These are phyloP conservation scores for Silene conica DNA, from an alignment of 148 eudicot species.

Conservation along the genomic window DNA sequence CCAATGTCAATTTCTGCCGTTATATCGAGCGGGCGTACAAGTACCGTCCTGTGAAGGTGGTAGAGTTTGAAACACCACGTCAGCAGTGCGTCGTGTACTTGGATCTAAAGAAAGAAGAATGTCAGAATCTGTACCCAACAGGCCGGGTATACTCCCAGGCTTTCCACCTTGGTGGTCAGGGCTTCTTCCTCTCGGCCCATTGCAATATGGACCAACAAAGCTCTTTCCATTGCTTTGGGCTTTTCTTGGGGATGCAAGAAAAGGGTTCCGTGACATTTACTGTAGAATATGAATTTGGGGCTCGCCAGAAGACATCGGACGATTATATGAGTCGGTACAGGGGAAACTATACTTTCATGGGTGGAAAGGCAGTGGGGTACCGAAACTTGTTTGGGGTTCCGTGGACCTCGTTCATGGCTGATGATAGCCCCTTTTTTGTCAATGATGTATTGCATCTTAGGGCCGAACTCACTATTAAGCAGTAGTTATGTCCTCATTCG, in stretches of 20 bases:
- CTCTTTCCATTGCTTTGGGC: constrained; percentile 58
- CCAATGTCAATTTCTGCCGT: constrained; percentile 27
- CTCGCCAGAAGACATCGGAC: constrained; percentile 40
- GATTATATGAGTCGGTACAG: constrained; percentile 45
- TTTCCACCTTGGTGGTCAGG: constrained; percentile 64
- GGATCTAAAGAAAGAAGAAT: constrained; percentile 60
- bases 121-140: constrained; percentile 40
- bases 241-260: constrained; percentile 78
- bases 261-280: constrained; percentile 53
- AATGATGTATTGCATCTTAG: constrained; percentile 57
- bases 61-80: constrained; percentile 48
- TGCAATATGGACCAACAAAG: constrained; percentile 75
- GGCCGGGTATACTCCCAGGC: constrained; percentile 68
- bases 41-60: constrained; percentile 52
- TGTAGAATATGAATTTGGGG: constrained; percentile 62
- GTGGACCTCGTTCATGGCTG: constrained; percentile 60
- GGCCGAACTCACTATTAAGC: constrained; percentile 57
- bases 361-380: constrained; percentile 72
- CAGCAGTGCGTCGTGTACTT: constrained; percentile 65
- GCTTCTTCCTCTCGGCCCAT: constrained; percentile 68
- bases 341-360: constrained; percentile 58
- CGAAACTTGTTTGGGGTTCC: constrained; percentile 52
- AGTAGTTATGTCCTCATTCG: constrained; percentile 16
- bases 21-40: constrained; percentile 56
- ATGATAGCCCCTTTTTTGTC: constrained; percentile 56